Evolutionary conservation across 176 grass and related monocot genomes (phyloP).

Genomic region (Zea mays): Zm-B73-REFERENCE-NAM-5.0 NC_050098.1:217218501-217219000

Average conservation of each 20-base stretch:
- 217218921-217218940: slow-evolving; percentile 72
- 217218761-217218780: slow-evolving; percentile 74
- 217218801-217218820: slow-evolving; percentile 82
- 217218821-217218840: slow-evolving; percentile 47
- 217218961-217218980: slow-evolving; percentile 50
- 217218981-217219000: too few relatives aligned
- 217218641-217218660: too few relatives aligned
- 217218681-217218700: neutral
- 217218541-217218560: too few relatives aligned
- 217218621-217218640: too few relatives aligned
- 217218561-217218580: too few relatives aligned
- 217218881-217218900: neutral
- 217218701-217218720: slow-evolving; percentile 27
- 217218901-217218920: slow-evolving; percentile 74
- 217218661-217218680: too few relatives aligned
- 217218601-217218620: too few relatives aligned
- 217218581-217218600: too few relatives aligned
- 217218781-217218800: slow-evolving; percentile 90
- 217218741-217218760: slow-evolving; percentile 41
- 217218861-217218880: neutral
- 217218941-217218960: slow-evolving; percentile 70
- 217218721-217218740: slow-evolving; percentile 69
- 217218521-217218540: too few relatives aligned
- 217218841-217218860: neutral
- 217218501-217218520: too few relatives aligned